A percentile compares a stretch with the other conserved stretches of the same genome.
These are phyloP conservation scores for Stachybotrys chartarum DNA, from an alignment of 2,329 filamentous ascomycete species.

Conservation along the genomic window DNA sequence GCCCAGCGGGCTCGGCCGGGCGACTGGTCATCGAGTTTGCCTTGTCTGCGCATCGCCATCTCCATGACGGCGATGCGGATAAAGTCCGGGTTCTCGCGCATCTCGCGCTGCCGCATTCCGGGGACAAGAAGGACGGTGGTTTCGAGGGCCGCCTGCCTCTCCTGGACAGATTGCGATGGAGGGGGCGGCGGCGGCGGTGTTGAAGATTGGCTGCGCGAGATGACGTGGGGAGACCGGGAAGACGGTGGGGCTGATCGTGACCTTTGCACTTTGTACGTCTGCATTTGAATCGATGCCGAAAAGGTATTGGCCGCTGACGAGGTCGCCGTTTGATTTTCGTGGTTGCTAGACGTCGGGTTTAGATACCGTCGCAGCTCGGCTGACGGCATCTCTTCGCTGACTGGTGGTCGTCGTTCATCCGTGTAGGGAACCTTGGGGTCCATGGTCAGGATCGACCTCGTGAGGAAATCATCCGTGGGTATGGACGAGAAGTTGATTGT, in stretches of 20 bases:
- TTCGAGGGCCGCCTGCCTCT: constrained; percentile 15
- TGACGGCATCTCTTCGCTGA: constrained; percentile 56
- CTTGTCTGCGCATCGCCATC: constrained; percentile 61
- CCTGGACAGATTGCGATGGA: constrained; percentile 23
- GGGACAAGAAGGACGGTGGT: constrained; percentile 23
- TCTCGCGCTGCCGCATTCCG: constrained; percentile 54
- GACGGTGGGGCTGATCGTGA: constrained; percentile 30
- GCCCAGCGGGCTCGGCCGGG: constrained; percentile 63
- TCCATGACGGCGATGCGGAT: constrained; percentile 66
- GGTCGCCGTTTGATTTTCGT: constrained; percentile 19
- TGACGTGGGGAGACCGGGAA: constrained; percentile 23
- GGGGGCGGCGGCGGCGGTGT: constrained; percentile 20
- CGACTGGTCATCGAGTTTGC: constrained; percentile 58
- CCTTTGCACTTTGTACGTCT: constrained; percentile 57
- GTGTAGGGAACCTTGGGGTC: constrained; percentile 60
- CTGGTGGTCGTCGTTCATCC: constrained; percentile 58
- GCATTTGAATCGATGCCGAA: constrained; percentile 65
- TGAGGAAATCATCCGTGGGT: constrained; percentile 59
- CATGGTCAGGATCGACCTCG: constrained; percentile 60
- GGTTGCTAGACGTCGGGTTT: constrained; percentile 48
- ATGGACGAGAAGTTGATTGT: constrained; percentile 56
- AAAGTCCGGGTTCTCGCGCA: constrained; percentile 64
- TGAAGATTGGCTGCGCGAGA: constrained; percentile 17
- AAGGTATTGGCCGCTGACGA: constrained; percentile 32
- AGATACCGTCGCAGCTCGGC: constrained; percentile 60